A percentile compares a stretch with the other conserved stretches of the same genome.
Conservation (phyloP, 345 rosid species). For the Pugionium dolabratum region DNA sequence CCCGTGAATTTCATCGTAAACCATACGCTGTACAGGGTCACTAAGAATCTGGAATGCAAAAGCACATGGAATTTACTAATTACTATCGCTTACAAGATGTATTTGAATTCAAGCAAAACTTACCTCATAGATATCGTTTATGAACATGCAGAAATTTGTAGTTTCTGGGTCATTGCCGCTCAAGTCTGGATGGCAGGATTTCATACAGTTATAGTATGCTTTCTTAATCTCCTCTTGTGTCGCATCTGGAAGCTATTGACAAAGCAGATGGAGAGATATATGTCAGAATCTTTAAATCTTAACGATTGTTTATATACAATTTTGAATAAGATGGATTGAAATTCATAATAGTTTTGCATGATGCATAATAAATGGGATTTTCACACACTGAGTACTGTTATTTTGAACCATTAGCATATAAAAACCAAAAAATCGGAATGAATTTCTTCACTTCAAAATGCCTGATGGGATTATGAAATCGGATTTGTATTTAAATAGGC, state of each 20-base stretch:
- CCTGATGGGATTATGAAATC: not conserved
- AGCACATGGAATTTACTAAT: not conserved
- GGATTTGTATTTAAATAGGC: not conserved
- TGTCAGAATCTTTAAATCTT: slow-evolving; percentile 7
- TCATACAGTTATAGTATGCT: slow-evolving; percentile 97
- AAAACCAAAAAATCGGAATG: too few species aligned
- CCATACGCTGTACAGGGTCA: slow-evolving; percentile 92
- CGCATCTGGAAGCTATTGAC: slow-evolving; percentile 75
- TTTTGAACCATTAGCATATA: too few species aligned
- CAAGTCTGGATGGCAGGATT: slow-evolving; percentile 92
- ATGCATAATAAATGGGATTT: not conserved
- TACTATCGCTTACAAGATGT: not conserved
- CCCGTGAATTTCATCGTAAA: slow-evolving; percentile 97
- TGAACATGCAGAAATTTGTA: slow-evolving; percentile 92
- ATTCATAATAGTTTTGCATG: too few species aligned
- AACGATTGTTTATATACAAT: not conserved
- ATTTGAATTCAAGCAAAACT: slow-evolving; percentile 28
- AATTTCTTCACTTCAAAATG: not conserved
- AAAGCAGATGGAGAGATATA: not conserved
- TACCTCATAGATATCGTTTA: slow-evolving; percentile 87
- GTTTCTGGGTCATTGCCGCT: slow-evolving; percentile 81
- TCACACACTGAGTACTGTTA: too few species aligned
- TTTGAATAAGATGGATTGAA: too few species aligned
- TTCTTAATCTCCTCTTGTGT: slow-evolving; percentile 82
- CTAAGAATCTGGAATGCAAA: slow-evolving; percentile 77